These are phyloP conservation scores for Mrakia blollopis DNA, from an alignment of 768 basidiomycete genomes.

Conservation along the genomic window DNA sequence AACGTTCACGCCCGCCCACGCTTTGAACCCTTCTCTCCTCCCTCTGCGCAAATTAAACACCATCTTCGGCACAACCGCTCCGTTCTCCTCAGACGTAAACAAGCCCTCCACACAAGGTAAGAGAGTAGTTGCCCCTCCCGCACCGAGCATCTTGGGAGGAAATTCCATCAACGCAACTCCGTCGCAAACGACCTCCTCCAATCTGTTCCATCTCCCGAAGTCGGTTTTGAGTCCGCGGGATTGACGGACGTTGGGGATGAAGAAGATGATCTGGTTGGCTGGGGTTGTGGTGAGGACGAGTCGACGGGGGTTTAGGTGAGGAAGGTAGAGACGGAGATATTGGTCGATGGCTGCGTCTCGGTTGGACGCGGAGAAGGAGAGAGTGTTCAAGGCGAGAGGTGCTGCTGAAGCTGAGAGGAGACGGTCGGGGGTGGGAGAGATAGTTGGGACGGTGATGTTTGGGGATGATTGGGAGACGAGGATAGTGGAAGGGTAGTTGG, in stretches of 20 bases:
- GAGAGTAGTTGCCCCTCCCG: not conserved
- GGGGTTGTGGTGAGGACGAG: constrained; percentile 8
- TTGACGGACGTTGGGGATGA: not conserved
- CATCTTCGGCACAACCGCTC: not conserved
- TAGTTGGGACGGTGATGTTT: not conserved
- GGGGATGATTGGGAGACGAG: not conserved
- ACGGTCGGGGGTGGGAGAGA: not conserved
- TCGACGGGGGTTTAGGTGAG: not conserved
- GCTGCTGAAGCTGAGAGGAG: not conserved
- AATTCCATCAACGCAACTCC: not conserved
- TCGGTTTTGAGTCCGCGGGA: not conserved
- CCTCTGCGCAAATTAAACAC: not conserved
- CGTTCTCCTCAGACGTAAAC: not conserved
- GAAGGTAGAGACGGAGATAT: not conserved
- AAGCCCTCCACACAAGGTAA: not conserved
- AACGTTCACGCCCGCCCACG: not conserved
- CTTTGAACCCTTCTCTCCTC: not conserved
- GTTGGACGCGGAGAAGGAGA: not conserved
- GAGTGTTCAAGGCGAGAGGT: not conserved
- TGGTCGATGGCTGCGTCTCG: constrained; percentile 11
- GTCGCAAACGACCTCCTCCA: not conserved
- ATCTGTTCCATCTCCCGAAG: not conserved
- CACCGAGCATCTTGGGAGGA: not conserved
- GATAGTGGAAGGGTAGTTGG: not conserved
- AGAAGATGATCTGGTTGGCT: not conserved